These are phyloP conservation scores for Ophiosphaerella narmari DNA, from an alignment of 2,329 filamentous ascomycete species.

Conservation along the genomic window DNA sequence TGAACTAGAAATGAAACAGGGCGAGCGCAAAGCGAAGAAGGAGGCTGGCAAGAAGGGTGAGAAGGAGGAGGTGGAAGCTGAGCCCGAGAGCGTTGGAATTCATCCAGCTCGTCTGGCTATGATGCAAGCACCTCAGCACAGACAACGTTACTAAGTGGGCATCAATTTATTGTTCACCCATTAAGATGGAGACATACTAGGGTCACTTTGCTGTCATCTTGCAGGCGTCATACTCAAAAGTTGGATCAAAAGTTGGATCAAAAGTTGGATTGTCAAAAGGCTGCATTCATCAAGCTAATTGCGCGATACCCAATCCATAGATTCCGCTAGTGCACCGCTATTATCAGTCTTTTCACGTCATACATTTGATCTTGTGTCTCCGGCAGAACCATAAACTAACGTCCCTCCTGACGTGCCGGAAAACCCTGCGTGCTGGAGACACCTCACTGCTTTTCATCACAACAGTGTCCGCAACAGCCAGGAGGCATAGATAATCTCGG, in stretches of 20 bases:
- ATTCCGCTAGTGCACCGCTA: neutral
- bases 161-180: too few species aligned
- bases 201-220: neutral
- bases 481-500: too few species aligned
- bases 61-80: slow-evolving; percentile 19
- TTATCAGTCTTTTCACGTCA: too few species aligned
- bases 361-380: neutral
- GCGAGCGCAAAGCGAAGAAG: slow-evolving; percentile 48
- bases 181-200: neutral
- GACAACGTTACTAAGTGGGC: slow-evolving; percentile 24
- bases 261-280: neutral
- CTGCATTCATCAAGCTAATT: neutral
- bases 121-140: slow-evolving; percentile 34
- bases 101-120: slow-evolving; percentile 45
- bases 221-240: too few species aligned
- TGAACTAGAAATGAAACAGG: slow-evolving; percentile 47
- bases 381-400: neutral
- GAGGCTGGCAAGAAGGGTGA: slow-evolving; percentile 22
- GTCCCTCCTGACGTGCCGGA: too few species aligned
- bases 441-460: too few species aligned
- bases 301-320: neutral
- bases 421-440: too few species aligned
- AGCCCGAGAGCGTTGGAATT: slow-evolving; percentile 36
- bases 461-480: too few species aligned
- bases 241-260: too few species aligned